Evolutionary conservation across 306 rosid species (phyloP), one percentile per base, ranked within the genome.

Genomic region (Cercis canadensis): DNA sequence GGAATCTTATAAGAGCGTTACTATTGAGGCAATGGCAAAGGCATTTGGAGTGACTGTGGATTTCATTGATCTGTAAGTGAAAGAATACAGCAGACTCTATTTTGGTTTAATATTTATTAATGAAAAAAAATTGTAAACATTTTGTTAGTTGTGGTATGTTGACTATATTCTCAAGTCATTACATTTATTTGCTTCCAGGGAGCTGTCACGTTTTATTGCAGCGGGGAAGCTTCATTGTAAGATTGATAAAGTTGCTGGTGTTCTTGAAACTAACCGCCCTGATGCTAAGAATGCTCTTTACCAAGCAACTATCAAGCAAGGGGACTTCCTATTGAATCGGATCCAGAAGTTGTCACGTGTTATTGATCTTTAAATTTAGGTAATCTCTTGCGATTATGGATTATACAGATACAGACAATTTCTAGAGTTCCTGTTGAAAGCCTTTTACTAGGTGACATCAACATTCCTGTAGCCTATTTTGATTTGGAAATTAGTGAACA

Each of bases 191-290:
- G 55, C 61, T 76, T 82, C n/a, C 86, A 95, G 99, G 97, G 99
- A 95, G 79, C 85, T 95, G 50, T 91, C 99, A 31, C 96, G 97
- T 16, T 95, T 91, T 75, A 95, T 95, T 17, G 97, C 99, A 11
- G 97, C 97, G 7, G 96, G 96, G 65, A 95, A 95, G 81, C 99
- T 95, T 36, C 99, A 95, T 69, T 91, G 99, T 46, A 95, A 95
- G 91, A 91, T 95, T 7, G 99, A 95, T 66, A 95, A 91, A 79
- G 99, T 95, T 66, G 97, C 92, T 0, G 97, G 97, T 2, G 96
- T 95, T 64, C 87, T 95, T 15, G 99, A 95, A 72, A 91, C 99
- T 6, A 89, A 89, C 56, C 92, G 99, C 7, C 99, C 97, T 0
- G 97, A 91, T 82, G 90, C 99, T 5, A 95, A 95, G 83, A 95